Evolutionary conservation across 371 early-diverging fungal genomes (phyloP), one percentile per base, ranked within the genome.

Genomic region (Syncephalis plumigaleata): DNA sequence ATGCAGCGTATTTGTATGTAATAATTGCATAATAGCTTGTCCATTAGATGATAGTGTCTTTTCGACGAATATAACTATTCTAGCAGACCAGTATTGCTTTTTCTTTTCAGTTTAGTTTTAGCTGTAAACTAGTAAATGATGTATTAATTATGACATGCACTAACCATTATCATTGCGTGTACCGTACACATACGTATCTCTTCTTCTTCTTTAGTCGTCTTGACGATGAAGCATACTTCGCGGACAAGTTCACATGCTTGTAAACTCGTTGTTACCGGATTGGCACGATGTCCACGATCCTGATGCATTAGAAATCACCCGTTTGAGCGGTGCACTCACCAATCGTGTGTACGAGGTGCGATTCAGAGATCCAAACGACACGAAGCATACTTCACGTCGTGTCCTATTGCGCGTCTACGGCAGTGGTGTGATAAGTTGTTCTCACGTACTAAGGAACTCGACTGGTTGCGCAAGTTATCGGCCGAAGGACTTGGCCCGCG

Each of bases 291-390:
- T 58, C 27, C 51, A 53, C 8, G 57, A 23, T 45, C 25, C 23
- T 50, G 61, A 0, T 25, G 81, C 9, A 16, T 50, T 0, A 49
- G 31, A 31, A 31, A 31, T 85, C 3, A 54, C 60, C 1, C 70
- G 84, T 15, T 65, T 91, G 47, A 79, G 79, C 55, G 89, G 89
- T 8, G 91, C 91, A 1, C 60, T 90, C 70, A 88, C 91, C 53
- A 91, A 91, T 63, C 75, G 80, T 45, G 75, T 91, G 13, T 91
- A 67, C 48, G 68, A 75, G 55, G 83, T 87, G 9, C 68, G 68
- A 7, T 64, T 73, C 3, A 55, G 54, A 3, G 45, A 60, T 36
- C 16, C 27, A 22, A 11, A 13, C 21, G 15, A 49, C 31, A 22
- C 54, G 48, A 24, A 39, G 18, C 11, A 56, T 48, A 53, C 44